Evolutionary conservation across 2,329 filamentous ascomycete genomes (phyloP), one percentile per base, ranked within the genome.

Genomic region (Laburnicola sp.): DNA sequence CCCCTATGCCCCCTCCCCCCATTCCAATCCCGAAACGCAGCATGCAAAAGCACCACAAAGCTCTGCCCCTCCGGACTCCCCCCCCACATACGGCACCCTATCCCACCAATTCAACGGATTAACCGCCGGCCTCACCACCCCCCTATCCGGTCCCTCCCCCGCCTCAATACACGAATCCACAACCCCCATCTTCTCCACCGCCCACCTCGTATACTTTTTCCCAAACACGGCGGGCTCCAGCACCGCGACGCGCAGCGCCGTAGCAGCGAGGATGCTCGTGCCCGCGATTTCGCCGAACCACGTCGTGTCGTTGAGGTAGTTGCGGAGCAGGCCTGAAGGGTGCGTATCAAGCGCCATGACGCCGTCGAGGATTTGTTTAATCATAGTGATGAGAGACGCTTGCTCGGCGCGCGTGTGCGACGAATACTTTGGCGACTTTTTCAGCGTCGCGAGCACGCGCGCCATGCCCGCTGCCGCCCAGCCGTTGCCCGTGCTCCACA

Each of bases 201-300:
- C 76, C 78, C 78, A 80, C 3, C 58, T 50, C 3, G 72, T 62
- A 46, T 78, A 76, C 28, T 37, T 45, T 0, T 47, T 16, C 2
- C 60, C 21, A 27, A 6, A 3, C 39, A 22, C 16, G 1, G 49
- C 54, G 1, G 75, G 70, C 8, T 67, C 65, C 9, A 78, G 51
- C 1, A 71, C 59, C 21, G 74, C 73, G 67, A 80, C 71, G 3
- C 78, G 73, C 55, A 78, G 80, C 7, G 68, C 69, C 1, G 72
- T 71, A 16, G 76, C 72, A 23, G 76, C 65, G 22, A 80, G 55
- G 28, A 80, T 58, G 3, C 76, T 68, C 3, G 77, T 81, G 10
- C 78, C 78, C 11, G 77, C 74, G 3, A 75, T 73, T 57, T 81
- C 78, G 1, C 72, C 76, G 57, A 75, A 78, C 73, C 75, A 79